These are phyloP conservation scores for Achlya hypogyna DNA, from an alignment of 352 stramenopile genomes.

Conservation along the genomic window DNA sequence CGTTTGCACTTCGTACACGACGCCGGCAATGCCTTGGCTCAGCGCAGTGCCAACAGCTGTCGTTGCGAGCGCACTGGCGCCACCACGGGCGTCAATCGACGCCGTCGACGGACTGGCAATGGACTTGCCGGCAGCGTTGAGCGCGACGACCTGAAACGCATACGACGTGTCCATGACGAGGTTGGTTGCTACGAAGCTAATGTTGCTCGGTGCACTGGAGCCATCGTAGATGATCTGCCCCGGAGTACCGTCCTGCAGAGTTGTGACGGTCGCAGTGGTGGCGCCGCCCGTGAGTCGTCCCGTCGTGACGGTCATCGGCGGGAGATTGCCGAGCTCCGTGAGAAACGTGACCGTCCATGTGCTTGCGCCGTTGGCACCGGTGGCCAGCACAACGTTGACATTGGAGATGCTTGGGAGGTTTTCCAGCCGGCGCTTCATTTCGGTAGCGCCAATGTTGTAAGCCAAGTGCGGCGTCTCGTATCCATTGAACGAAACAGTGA, in stretches of 20 bases:
- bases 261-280: conserved; percentile 56
- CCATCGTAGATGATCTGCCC: conserved; percentile 90
- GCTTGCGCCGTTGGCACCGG: conserved; percentile 52
- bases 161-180: conserved; percentile 88
- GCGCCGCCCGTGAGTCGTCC: conserved; percentile 75
- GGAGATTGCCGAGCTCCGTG: conserved; percentile 90
- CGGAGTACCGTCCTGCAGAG: conserved; percentile 79
- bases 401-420: conserved; percentile 78
- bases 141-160: conserved; percentile 86
- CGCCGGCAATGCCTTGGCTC: conserved; percentile 84
- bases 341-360: conserved; percentile 89
- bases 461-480: conserved; percentile 67
- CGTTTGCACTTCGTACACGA: conserved; percentile 93
- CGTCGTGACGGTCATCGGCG: conserved; percentile 82
- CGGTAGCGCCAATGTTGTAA: conserved; percentile 29
- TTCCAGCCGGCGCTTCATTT: conserved; percentile 83
- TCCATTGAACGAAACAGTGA: conserved; percentile 69
- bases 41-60: conserved; percentile 85
- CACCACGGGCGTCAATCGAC: conserved; percentile 87
- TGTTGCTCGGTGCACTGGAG: conserved; percentile 61
- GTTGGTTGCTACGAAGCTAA: conserved; percentile 63
- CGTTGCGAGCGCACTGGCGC: conserved; percentile 78
- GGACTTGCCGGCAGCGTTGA: conserved; percentile 88
- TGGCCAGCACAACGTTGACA: conserved; percentile 57
- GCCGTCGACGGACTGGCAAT: conserved; percentile 77